phyloP scores from a whole-genome alignment of 345 rosid species.

The Eucalyptus camaldulensis region DNA sequence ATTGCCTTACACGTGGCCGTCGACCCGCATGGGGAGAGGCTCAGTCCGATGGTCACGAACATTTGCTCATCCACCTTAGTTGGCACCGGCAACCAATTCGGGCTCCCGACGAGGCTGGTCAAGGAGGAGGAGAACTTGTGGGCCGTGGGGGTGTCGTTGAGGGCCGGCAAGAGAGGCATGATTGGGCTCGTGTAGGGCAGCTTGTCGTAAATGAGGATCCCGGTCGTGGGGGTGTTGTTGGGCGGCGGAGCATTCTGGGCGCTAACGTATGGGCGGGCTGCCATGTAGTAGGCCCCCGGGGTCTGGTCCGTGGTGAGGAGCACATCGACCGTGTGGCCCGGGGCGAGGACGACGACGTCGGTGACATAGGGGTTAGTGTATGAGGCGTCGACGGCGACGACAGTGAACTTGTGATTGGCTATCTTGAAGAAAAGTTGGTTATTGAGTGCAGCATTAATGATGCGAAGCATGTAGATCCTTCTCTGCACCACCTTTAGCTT shows the following conservation, averaged over 20 bases:
- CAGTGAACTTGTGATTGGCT: not conserved
- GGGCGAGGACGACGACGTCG: not conserved
- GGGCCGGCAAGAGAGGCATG: conserved; percentile 62
- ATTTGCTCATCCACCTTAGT: conserved; percentile 45
- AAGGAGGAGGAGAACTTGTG: conserved; percentile 42
- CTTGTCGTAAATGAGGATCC: not conserved
- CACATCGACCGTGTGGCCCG: conserved; percentile 9
- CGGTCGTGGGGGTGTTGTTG: conserved; percentile 1
- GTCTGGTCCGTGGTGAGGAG: conserved; percentile 1
- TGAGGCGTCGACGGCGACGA: conserved; percentile 3
- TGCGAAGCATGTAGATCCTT: conserved; percentile 1
- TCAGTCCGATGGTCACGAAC: conserved; percentile 57
- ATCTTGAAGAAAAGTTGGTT: conserved; percentile 2
- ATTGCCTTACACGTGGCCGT: conserved; percentile 36
- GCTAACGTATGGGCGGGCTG: not conserved
- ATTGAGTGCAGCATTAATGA: not conserved
- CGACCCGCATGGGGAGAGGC: conserved; percentile 22
- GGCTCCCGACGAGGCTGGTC: conserved; percentile 25
- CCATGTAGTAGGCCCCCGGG: not conserved
- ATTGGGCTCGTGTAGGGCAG: conserved; percentile 1
- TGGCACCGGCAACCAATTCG: conserved; percentile 62
- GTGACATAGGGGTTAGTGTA: conserved; percentile 4
- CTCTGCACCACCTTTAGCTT: not conserved
- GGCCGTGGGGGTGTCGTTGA: conserved; percentile 61
- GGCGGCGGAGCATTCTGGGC: not conserved